Evolutionary conservation across 2,329 filamentous ascomycete genomes (phyloP).

Genomic region (Nothophaeocryptopus gaeumannii): DNA sequence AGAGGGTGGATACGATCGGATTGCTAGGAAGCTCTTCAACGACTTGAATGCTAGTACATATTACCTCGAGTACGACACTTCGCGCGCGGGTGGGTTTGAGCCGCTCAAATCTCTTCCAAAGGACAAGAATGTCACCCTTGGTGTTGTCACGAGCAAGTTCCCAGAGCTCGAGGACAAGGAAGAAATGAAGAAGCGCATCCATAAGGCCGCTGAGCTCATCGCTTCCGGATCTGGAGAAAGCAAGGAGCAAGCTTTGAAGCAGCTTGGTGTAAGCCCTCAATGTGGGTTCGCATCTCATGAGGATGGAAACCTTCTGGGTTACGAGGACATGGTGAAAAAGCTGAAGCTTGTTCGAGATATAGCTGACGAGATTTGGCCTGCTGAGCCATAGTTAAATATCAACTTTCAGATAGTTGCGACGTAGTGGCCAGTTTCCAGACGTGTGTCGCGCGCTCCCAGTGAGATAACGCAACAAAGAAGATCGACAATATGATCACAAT

Average conservation of each 20-base stretch:
- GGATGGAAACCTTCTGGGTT: slow-evolving; percentile 66
- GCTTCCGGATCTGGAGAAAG: slow-evolving; percentile 62
- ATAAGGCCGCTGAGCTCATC: slow-evolving; percentile 60
- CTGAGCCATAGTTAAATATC: slow-evolving; percentile 37
- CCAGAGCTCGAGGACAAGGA: slow-evolving; percentile 47
- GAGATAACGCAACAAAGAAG: background rate
- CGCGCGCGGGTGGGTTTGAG: slow-evolving; percentile 49
- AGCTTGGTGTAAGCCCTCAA: slow-evolving; percentile 66
- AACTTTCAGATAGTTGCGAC: slow-evolving; percentile 26
- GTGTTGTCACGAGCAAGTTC: slow-evolving; percentile 49
- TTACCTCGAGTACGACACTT: slow-evolving; percentile 45
- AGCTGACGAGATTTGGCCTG: slow-evolving; percentile 69
- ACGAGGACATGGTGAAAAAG: slow-evolving; percentile 72
- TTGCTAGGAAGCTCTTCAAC: slow-evolving; percentile 39
- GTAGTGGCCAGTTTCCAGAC: no score
- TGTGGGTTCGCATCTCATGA: slow-evolving; percentile 62
- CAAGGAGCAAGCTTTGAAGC: slow-evolving; percentile 64
- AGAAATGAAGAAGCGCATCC: slow-evolving; percentile 45
- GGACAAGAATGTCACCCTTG: slow-evolving; percentile 48
- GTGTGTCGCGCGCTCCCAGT: no score
- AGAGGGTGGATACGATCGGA: slow-evolving; percentile 47
- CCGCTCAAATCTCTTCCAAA: slow-evolving; percentile 46
- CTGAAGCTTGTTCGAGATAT: slow-evolving; percentile 67
- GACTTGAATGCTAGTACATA: slow-evolving; percentile 35
- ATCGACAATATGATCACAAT: background rate